Conservation (phyloP, 2,329 filamentous ascomycete species). For the Harringtonia lauricola region DNA sequence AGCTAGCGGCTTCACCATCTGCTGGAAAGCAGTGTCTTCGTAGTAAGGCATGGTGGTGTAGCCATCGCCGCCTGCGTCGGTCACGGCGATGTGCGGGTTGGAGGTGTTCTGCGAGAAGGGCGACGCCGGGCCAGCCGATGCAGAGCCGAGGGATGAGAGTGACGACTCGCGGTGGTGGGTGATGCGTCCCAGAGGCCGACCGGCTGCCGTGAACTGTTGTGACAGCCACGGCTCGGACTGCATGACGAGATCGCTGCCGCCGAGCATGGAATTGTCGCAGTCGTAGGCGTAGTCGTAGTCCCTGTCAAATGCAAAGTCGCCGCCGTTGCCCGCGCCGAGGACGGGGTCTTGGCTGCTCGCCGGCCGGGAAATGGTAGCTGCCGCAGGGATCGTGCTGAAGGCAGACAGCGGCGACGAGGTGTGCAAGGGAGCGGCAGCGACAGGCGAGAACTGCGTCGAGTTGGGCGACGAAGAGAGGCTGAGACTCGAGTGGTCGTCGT, state of each 20-base stretch:
- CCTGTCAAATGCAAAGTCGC: constrained; percentile 11
- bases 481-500: constrained; percentile 8
- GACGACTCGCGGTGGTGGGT: constrained; percentile 50
- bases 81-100: constrained; percentile 47
- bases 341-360: constrained; percentile 6
- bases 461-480: constrained; percentile 17
- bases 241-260: constrained; percentile 17
- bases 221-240: constrained; percentile 30
- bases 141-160: constrained; percentile 47
- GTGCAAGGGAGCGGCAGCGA: not conserved
- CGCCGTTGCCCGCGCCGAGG: constrained; percentile 13
- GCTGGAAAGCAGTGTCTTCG: constrained; percentile 34
- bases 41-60: constrained; percentile 29
- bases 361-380: not conserved
- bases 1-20: constrained; percentile 29
- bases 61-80: constrained; percentile 35
- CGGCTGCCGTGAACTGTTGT: constrained; percentile 23
- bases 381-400: constrained; percentile 22
- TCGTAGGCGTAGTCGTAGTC: constrained; percentile 8
- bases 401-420: constrained; percentile 17
- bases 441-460: constrained; percentile 14
- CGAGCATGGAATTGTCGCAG: constrained; percentile 11
- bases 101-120: constrained; percentile 43
- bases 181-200: constrained; percentile 25
- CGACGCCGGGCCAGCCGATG: constrained; percentile 48